These are phyloP conservation scores for Opeltia flavorubescens DNA, from an alignment of 495 filamentous ascomycete species.

Conservation along the genomic window DNA sequence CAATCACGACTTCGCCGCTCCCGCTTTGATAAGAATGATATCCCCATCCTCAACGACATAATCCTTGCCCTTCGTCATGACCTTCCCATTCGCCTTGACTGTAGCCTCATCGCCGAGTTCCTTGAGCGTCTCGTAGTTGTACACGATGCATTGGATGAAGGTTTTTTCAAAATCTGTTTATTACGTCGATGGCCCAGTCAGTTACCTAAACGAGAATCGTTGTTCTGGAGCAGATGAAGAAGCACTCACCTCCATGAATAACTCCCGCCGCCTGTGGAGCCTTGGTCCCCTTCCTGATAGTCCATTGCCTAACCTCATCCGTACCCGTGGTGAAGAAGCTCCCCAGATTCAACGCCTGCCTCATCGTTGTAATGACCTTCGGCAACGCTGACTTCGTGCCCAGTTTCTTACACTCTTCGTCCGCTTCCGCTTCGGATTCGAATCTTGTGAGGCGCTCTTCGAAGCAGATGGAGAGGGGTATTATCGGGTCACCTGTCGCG, in stretches of 20 bases:
- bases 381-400: constrained; percentile 79
- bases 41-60: constrained; percentile 58
- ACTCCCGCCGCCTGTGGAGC: constrained; percentile 94
- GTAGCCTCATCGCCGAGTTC: constrained; percentile 58
- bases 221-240: neutral
- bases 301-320: constrained; percentile 98
- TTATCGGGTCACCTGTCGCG: constrained; percentile 72
- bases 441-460: constrained; percentile 82
- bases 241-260: constrained; percentile 62
- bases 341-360: constrained; percentile 71
- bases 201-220: neutral
- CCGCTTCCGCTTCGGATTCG: constrained; percentile 59
- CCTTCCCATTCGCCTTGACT: constrained; percentile 85
- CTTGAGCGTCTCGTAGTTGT: constrained; percentile 57
- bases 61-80: constrained; percentile 98
- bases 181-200: too few species aligned
- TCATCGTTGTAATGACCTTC: constrained; percentile 91
- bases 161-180: constrained; percentile 89
- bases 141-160: constrained; percentile 92
- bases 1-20: constrained; percentile 46
- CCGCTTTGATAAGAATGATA: constrained; percentile 82
- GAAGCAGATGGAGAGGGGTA: constrained; percentile 83
- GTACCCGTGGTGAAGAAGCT: constrained; percentile 96
- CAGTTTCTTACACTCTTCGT: constrained; percentile 78
- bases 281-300: constrained; percentile 90